Conservation (phyloP, 139 green algal species). For the Diplosphaera chodatii region DNA sequence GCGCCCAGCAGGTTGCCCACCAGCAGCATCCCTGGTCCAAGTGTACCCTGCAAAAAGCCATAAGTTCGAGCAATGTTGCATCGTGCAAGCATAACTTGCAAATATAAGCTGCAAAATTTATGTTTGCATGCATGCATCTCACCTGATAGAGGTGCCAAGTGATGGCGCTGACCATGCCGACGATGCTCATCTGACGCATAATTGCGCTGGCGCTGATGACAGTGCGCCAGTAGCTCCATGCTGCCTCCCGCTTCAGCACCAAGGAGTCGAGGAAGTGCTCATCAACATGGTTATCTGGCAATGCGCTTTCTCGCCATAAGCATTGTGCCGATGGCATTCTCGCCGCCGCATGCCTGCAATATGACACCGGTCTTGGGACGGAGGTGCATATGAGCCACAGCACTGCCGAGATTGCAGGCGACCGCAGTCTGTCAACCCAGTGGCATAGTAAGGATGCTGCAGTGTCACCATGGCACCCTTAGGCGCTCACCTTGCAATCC, state of each 20-base stretch:
- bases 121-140: not conserved
- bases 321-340: not conserved
- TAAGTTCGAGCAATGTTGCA: too few relatives aligned
- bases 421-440: too few relatives aligned
- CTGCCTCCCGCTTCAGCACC: slow-evolving; percentile 53
- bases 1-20: too few relatives aligned
- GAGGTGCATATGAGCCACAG: too few relatives aligned
- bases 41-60: not conserved
- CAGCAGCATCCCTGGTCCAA: too few relatives aligned
- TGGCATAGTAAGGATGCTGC: too few relatives aligned
- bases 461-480: too few relatives aligned
- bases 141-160: slow-evolving; percentile 34
- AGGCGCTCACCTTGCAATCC: too few relatives aligned
- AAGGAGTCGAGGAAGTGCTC: slow-evolving; percentile 11
- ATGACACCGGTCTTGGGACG: too few relatives aligned
- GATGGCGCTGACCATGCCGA: slow-evolving; percentile 30
- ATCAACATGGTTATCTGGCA: slow-evolving; percentile 5
- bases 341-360: too few relatives aligned
- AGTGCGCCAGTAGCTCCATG: slow-evolving; percentile 49
- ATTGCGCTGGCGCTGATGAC: slow-evolving; percentile 44
- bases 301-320: not conserved
- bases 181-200: slow-evolving; percentile 55
- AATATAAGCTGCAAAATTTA: not conserved
- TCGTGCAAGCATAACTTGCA: not conserved
- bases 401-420: too few relatives aligned